phyloP scores from a whole-genome alignment of 2,329 filamentous ascomycete genomes.

The Calonectria pseudoturangicola region DNA sequence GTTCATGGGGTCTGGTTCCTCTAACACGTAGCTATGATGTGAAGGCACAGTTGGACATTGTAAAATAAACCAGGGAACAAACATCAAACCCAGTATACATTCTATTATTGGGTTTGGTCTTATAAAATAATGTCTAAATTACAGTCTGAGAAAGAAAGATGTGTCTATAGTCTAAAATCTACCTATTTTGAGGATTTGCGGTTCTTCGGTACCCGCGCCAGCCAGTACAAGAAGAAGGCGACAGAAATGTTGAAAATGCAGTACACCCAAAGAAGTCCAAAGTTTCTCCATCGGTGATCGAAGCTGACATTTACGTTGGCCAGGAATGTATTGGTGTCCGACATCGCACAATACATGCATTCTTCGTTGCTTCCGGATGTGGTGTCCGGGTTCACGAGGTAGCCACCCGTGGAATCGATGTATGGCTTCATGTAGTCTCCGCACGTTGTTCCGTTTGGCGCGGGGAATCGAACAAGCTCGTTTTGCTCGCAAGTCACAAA shows the following conservation, averaged over 20 bases:
- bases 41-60: not conserved
- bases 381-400: slow-evolving; percentile 55
- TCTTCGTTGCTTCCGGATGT: slow-evolving; percentile 58
- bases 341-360: slow-evolving; percentile 63
- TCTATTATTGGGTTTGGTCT: not conserved
- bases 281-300: slow-evolving; percentile 72
- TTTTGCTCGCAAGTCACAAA: slow-evolving; percentile 75
- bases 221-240: slow-evolving; percentile 70
- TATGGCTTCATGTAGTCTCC: slow-evolving; percentile 70
- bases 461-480: slow-evolving; percentile 78
- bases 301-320: slow-evolving; percentile 66
- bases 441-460: slow-evolving; percentile 72
- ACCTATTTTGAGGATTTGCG: slow-evolving; percentile 25
- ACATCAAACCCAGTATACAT: not conserved
- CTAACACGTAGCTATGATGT: too few species aligned
- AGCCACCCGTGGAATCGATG: slow-evolving; percentile 66
- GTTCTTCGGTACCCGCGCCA: slow-evolving; percentile 61
- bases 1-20: too few species aligned
- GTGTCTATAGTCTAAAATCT: slow-evolving; percentile 5
- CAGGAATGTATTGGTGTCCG: slow-evolving; percentile 63
- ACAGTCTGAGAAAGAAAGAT: not conserved
- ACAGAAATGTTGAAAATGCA: slow-evolving; percentile 70
- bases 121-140: slow-evolving; percentile 4
- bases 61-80: not conserved
- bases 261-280: slow-evolving; percentile 72